Evolutionary conservation across 768 basidiomycete species (phyloP).

Genomic region (Trametes villosa): DNA sequence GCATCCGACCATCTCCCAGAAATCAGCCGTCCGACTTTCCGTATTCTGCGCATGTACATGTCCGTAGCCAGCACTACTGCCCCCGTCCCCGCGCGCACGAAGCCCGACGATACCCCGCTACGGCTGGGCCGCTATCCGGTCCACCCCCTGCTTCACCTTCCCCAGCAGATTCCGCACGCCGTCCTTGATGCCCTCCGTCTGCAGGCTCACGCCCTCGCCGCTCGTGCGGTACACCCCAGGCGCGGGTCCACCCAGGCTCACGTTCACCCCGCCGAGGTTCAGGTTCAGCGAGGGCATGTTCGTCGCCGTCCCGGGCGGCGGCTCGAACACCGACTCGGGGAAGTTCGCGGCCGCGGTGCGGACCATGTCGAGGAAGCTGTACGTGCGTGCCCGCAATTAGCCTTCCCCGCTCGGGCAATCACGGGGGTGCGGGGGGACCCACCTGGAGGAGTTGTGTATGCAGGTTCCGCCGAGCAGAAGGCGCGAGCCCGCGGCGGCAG

Average conservation of each 20-base stretch:
- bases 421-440: conserved; percentile 29
- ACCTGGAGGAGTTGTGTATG: conserved; percentile 94
- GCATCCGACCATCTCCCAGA: conserved; percentile 27
- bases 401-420: conserved; percentile 6
- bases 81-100: conserved; percentile 1
- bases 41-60: conserved; percentile 6
- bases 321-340: conserved; percentile 69
- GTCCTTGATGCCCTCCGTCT: conserved; percentile 88
- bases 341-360: conserved; percentile 68
- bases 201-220: conserved; percentile 67
- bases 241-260: conserved; percentile 87
- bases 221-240: conserved; percentile 87
- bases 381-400: conserved; percentile 16
- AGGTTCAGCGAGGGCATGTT: conserved; percentile 84
- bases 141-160: conserved; percentile 87
- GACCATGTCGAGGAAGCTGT: conserved; percentile 90
- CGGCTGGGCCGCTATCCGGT: conserved; percentile 49
- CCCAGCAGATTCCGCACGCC: conserved; percentile 87
- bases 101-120: conserved; percentile 15
- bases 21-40: conserved; percentile 22
- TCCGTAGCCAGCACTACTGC: not conserved
- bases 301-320: conserved; percentile 73
- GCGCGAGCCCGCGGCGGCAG: conserved; percentile 65
- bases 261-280: conserved; percentile 90
- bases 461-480: conserved; percentile 93